A percentile compares a stretch with the other conserved stretches of the same genome.
phyloP scores from a whole-genome alignment of 495 filamentous ascomycete species.

The Daldinia decipiens region DNA sequence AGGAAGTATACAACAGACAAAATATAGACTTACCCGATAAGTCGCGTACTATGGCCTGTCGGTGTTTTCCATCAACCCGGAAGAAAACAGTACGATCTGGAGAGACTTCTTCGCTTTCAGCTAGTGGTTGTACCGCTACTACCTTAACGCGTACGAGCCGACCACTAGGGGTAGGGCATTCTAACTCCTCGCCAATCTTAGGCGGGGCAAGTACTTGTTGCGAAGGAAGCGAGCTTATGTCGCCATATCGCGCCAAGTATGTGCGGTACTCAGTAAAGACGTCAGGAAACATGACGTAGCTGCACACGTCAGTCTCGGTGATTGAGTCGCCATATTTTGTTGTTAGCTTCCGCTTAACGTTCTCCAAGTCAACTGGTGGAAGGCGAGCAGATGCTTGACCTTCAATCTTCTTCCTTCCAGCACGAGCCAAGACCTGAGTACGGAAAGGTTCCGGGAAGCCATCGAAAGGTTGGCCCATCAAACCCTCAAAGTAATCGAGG shows the following conservation, averaged over 20 bases:
- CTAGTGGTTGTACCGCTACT: background rate
- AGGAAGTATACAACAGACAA: too few relatives aligned
- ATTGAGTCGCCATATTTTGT: background rate
- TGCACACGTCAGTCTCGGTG: background rate
- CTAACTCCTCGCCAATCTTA: background rate
- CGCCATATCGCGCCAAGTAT: slow-evolving; percentile 2
- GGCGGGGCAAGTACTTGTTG: slow-evolving; percentile 2
- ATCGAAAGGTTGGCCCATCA: slow-evolving; percentile 1
- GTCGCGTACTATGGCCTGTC: background rate
- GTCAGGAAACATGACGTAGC: background rate
- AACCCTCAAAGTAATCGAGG: background rate
- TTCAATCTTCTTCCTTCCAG: background rate
- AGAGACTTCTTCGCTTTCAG: background rate
- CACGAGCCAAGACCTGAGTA: background rate
- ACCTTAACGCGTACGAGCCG: background rate
- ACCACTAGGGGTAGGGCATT: background rate
- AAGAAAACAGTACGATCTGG: background rate
- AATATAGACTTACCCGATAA: background rate
- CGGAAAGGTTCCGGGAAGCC: background rate
- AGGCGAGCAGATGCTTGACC: slow-evolving; percentile 1
- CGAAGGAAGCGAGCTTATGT: slow-evolving; percentile 1
- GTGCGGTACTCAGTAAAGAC: background rate
- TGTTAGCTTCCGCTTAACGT: background rate
- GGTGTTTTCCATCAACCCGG: background rate
- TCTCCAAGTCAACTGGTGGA: background rate